Conservation (phyloP, 1,139 yeast genomes). For the Schwanniomyces etchellsii region DNA sequence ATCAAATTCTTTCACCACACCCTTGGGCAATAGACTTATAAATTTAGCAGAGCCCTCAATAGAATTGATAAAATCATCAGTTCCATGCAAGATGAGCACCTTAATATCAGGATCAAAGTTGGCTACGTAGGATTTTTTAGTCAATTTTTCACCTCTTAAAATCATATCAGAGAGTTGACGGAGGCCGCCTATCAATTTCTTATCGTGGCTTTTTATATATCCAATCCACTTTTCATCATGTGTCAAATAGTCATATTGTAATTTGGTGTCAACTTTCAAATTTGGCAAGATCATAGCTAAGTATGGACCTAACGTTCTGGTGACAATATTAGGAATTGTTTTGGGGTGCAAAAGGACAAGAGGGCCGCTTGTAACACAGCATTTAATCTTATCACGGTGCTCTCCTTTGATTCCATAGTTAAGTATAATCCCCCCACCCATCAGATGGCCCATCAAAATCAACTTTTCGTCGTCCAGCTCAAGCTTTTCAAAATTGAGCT, state of each 20-base stretch:
- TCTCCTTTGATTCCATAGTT: conserved; percentile 72
- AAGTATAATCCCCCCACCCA: conserved; percentile 87
- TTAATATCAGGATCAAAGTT: conserved; percentile 40
- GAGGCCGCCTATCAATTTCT: conserved; percentile 37
- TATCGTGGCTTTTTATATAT: conserved; percentile 34
- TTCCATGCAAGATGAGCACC: conserved; percentile 43
- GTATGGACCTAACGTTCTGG: conserved; percentile 41
- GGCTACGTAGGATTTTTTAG: conserved; percentile 34
- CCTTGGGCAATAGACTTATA: conserved; percentile 26
- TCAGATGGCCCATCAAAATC: conserved; percentile 78
- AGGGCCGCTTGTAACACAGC: conserved; percentile 64
- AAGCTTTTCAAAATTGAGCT: conserved; percentile 22
- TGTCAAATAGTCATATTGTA: conserved; percentile 52
- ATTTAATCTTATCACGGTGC: conserved; percentile 46
- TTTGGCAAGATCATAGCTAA: conserved; percentile 49
- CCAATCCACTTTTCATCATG: conserved; percentile 44
- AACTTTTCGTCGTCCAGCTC: conserved; percentile 33
- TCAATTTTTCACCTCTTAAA: conserved; percentile 51
- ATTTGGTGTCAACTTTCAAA: conserved; percentile 49
- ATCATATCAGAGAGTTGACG: conserved; percentile 57
- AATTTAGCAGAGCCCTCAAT: conserved; percentile 49
- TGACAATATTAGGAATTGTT: conserved; percentile 49
- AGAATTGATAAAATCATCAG: conserved; percentile 46
- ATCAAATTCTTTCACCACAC: conserved; percentile 22
- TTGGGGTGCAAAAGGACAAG: conserved; percentile 53